A percentile compares a stretch with the other conserved stretches of the same genome.
Conservation (phyloP, 148 eudicot genomes). For the Amaranthus cruentus region DNA sequence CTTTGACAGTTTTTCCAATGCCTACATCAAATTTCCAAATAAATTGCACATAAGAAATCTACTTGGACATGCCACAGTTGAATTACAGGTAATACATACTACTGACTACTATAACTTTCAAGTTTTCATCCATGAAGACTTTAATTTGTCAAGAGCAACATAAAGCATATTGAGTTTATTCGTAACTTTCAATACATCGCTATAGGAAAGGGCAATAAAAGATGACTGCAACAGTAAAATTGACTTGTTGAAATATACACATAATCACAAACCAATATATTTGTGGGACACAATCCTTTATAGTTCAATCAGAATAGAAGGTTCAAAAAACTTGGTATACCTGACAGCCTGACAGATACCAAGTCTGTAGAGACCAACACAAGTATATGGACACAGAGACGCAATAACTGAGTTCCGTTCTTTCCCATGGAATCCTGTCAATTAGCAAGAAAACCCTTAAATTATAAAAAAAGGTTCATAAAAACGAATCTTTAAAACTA, state of each 20-base stretch:
- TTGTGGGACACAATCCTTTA: neutral
- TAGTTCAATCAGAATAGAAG: neutral
- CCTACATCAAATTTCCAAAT: conserved; percentile 41
- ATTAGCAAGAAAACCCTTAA: conserved; percentile 8
- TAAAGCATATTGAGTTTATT: neutral
- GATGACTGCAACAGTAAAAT: neutral
- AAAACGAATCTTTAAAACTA: neutral
- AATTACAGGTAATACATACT: neutral
- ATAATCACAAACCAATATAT: neutral
- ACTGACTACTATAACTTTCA: too few species aligned
- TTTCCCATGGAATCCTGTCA: conserved; percentile 97
- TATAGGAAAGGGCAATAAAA: conserved; percentile 2
- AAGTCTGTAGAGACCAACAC: conserved; percentile 86
- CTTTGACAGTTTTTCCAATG: conserved; percentile 93
- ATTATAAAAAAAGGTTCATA: neutral
- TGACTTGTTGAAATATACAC: conserved; percentile 2
- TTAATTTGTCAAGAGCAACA: neutral
- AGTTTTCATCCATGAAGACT: neutral
- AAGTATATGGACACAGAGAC: conserved; percentile 94
- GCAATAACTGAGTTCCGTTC: conserved; percentile 94
- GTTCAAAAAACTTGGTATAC: conserved; percentile 35
- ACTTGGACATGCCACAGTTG: neutral
- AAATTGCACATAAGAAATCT: neutral
- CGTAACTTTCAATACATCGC: neutral
- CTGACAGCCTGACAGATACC: conserved; percentile 88